These are phyloP conservation scores for Dictyostelium discoideum DNA, from an alignment of 78 protist genomes.

Conservation along the genomic window DNA sequence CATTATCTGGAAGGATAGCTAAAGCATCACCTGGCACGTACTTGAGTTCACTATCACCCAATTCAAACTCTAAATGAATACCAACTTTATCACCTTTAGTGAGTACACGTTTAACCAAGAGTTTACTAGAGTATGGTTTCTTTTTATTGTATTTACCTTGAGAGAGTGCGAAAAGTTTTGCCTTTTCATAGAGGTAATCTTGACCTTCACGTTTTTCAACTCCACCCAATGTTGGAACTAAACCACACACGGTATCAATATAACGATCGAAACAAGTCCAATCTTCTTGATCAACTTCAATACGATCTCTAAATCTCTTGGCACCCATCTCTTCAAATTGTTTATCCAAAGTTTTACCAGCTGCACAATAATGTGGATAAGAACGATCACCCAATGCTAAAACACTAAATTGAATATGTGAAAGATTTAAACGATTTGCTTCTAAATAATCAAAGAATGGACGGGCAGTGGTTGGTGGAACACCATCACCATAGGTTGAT, in stretches of 20 bases:
- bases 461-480: conserved; percentile 79
- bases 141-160: conserved; percentile 70
- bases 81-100: conserved; percentile 57
- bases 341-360: conserved; percentile 49
- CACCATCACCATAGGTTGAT: conserved; percentile 79
- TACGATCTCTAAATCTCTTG: conserved; percentile 26
- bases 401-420: conserved; percentile 50
- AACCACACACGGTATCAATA: conserved; percentile 8
- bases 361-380: conserved; percentile 43
- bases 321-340: conserved; percentile 19
- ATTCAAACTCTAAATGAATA: conserved; percentile 62
- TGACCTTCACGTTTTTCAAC: conserved; percentile 1
- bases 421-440: neutral
- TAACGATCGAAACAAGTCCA: conserved; percentile 50
- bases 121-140: conserved; percentile 53
- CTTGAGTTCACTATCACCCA: conserved; percentile 67
- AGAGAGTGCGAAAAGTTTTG: conserved; percentile 17
- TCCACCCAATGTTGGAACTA: conserved; percentile 1
- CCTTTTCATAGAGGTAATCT: conserved; percentile 62
- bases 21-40: conserved; percentile 72
- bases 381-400: conserved; percentile 74
- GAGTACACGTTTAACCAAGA: conserved; percentile 13
- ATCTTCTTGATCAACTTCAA: conserved; percentile 74
- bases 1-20: conserved; percentile 51
- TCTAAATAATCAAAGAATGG: conserved; percentile 73